Conservation (phyloP, 176 grass and related monocot genomes). For the Avena sativa region DNA sequence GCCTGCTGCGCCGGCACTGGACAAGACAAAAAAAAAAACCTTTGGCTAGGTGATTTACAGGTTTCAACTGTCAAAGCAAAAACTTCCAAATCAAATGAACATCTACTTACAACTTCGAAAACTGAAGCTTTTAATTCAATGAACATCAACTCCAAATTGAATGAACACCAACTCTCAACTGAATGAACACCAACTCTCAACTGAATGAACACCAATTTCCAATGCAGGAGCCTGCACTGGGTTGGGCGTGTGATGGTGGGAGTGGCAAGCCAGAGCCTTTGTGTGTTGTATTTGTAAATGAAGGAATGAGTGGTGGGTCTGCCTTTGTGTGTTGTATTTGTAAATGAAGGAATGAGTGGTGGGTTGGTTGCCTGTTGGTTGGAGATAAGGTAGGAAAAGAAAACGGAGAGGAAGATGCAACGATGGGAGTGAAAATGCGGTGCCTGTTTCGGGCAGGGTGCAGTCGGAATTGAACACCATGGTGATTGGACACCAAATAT, state of each 20-base stretch:
- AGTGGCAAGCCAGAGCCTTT: background rate
- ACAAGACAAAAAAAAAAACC: background rate
- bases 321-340: background rate
- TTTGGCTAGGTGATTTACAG: conserved; percentile 13
- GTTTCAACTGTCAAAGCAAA: conserved; percentile 1
- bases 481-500: background rate
- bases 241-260: background rate
- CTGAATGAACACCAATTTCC: background rate
- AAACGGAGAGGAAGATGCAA: background rate
- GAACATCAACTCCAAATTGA: background rate
- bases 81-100: conserved; percentile 10
- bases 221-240: background rate
- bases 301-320: background rate
- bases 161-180: conserved; percentile 3
- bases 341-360: background rate
- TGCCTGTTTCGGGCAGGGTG: conserved; percentile 3
- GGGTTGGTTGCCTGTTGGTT: conserved; percentile 3
- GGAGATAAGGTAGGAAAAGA: background rate
- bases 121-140: background rate
- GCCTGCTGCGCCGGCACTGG: background rate
- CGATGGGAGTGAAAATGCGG: background rate
- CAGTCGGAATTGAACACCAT: background rate
- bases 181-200: conserved; percentile 8
- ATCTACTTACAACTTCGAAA: background rate
- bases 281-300: background rate